phyloP scores from a whole-genome alignment of 2,329 filamentous ascomycete genomes.

The Sarocladium kiliense region DNA sequence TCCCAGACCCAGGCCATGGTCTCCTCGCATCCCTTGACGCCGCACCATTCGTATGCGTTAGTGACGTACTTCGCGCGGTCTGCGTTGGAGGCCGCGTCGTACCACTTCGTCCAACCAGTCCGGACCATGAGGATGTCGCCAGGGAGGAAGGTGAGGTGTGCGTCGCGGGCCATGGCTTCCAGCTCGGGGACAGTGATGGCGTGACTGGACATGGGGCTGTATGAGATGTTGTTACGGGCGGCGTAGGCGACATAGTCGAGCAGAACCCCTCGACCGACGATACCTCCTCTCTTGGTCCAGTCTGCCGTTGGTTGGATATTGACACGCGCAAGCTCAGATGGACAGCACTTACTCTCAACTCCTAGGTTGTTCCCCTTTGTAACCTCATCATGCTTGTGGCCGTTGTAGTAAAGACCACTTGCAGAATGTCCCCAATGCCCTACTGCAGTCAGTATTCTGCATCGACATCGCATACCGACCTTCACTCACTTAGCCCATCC shows the following conservation, averaged over 20 bases:
- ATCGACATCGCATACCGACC: too few species aligned
- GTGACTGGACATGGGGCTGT: constrained; percentile 17
- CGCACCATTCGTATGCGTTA: constrained; percentile 15
- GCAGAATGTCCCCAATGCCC: constrained; percentile 8
- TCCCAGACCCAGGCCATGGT: constrained; percentile 65
- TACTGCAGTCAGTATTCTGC: not conserved
- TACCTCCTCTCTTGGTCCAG: constrained; percentile 10
- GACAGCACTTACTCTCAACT: constrained; percentile 11
- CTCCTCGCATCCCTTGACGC: constrained; percentile 42
- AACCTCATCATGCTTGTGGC: constrained; percentile 8
- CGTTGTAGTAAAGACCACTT: constrained; percentile 11
- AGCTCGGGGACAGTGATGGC: constrained; percentile 8
- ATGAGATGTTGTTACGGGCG: constrained; percentile 38
- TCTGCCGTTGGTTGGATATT: not conserved
- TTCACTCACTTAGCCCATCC: constrained; percentile 30
- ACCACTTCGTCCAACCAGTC: constrained; percentile 53
- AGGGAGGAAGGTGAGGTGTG: constrained; percentile 57
- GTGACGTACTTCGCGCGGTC: not conserved
- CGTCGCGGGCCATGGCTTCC: constrained; percentile 44
- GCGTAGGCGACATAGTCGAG: constrained; percentile 49
- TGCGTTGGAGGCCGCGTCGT: not conserved
- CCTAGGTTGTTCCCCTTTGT: constrained; percentile 11
- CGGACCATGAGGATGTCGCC: constrained; percentile 65
- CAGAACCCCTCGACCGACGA: constrained; percentile 45
- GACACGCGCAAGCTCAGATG: not conserved